Base-by-base conservation (phyloP, 768 basidiomycete species). In the Cubamyces lactineus region DNA sequence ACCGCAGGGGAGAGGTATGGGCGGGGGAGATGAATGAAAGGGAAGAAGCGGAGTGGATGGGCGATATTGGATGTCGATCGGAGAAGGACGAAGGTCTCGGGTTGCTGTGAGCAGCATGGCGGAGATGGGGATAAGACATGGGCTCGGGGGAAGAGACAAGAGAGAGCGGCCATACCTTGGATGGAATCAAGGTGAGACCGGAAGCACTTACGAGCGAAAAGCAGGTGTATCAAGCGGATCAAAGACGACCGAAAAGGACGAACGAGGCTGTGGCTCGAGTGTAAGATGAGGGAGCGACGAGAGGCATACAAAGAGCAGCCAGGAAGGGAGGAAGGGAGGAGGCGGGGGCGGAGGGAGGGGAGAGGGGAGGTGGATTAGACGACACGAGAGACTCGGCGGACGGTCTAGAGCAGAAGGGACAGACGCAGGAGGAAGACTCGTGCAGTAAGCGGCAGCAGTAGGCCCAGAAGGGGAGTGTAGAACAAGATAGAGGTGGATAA, bases 21-120 rank as follows among this genome's bases (percentile, higher is more conserved):
- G 24, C 56, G 26, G 66, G 43, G 48, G 66, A 64, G 24, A 19
- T 60, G 58, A 60, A 65, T 66, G 53, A 64, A 65, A 47, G 54
- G 49, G 51, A 45, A 56, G 55, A 39, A 64, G 49, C 11, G 47
- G 39, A 41, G 56, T 43, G 13, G 56, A 23, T 50, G 38, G 52
- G 46, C 17, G 28, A 38, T 49, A 34, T 39, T 49, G 49, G 21
- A 26, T 45, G 19, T 39, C 41, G 62, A 61, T 60, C 63, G 49
- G 24, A 52, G 23, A 23, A 6, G 26, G 28, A 24, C 19, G 48
- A 58, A 45, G 57, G 15, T 30, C 30, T 26, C 19, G 9, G 24
- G 45, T 50, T 50, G 38, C 43, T 43, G 21, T 53, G 52, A 41
- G 42, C 21, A 30, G 52, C 23, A 60, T 58, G 53, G 43, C 41